Evolutionary conservation across 179 eudicot genomes (phyloP).

Genomic region (Silene coronaria): DNA sequence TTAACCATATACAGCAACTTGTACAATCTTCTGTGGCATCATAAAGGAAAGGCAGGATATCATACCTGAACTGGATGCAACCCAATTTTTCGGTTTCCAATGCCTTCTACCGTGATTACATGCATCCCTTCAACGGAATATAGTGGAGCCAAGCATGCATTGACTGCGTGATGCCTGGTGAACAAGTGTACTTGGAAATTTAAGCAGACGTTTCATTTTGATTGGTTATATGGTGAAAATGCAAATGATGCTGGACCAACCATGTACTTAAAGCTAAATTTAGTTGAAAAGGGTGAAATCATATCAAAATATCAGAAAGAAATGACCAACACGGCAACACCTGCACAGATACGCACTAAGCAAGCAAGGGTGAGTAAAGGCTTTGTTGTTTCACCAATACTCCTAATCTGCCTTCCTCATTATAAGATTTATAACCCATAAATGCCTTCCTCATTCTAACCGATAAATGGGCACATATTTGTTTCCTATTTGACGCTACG

Average conservation of each 20-base stretch:
- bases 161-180: constrained; percentile 79
- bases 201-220: constrained; percentile 10
- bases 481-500: neutral
- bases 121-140: constrained; percentile 99
- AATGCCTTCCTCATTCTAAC: too few species aligned
- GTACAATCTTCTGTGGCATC: neutral
- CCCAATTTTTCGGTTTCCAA: constrained; percentile 72
- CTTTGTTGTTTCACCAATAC: too few species aligned
- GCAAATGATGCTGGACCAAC: neutral
- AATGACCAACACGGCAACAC: neutral
- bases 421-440: too few species aligned
- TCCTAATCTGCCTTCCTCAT: neutral
- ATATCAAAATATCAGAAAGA: constrained; percentile 6
- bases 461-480: neutral
- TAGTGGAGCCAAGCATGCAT: constrained; percentile 97
- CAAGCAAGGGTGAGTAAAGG: neutral
- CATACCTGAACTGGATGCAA: constrained; percentile 97
- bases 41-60: constrained; percentile 5
- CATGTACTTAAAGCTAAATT: neutral
- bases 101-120: constrained; percentile 92
- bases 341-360: neutral
- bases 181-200: constrained; percentile 5
- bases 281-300: neutral
- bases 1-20: neutral
- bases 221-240: neutral